These are phyloP conservation scores for Vanderwaltozyma verrucispora DNA, from an alignment of 805 yeast genomes.

Conservation along the genomic window DNA sequence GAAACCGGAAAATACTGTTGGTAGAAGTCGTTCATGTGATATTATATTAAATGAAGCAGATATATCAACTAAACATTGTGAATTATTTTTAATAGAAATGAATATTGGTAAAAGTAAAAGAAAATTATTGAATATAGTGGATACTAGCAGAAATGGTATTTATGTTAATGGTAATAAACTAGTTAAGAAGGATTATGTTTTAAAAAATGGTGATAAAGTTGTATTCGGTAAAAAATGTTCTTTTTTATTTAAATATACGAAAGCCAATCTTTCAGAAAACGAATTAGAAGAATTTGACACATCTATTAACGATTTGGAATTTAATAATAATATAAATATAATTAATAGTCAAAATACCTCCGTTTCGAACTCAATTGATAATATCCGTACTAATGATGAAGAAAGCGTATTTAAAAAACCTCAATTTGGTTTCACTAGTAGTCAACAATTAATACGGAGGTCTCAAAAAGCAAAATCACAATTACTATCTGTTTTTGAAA, in stretches of 20 bases:
- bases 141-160: conserved; percentile 53
- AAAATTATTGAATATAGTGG: conserved; percentile 39
- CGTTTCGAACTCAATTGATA: no score
- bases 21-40: conserved; percentile 54
- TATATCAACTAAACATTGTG: conserved; percentile 58
- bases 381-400: no score
- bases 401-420: conserved; percentile 23
- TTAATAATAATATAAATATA: neutral
- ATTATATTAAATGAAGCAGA: conserved; percentile 44
- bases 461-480: conserved; percentile 10
- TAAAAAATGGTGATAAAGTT: conserved; percentile 56
- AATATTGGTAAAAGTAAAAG: conserved; percentile 27
- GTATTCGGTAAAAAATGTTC: conserved; percentile 46
- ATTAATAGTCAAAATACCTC: neutral
- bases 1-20: conserved; percentile 31
- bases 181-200: conserved; percentile 36
- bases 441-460: conserved; percentile 13
- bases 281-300: no score
- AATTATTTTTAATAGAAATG: conserved; percentile 35
- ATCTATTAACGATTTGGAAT: no score
- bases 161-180: conserved; percentile 48
- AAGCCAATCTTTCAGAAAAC: neutral
- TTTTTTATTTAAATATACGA: conserved; percentile 38
- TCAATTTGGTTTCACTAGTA: conserved; percentile 13
- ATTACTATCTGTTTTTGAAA: conserved; percentile 49